Percentiles rank a stretch among this genome's conserved stretches.
Evolutionary conservation across 805 yeast genomes (phyloP).

Genomic region (Candida ulmi): DNA sequence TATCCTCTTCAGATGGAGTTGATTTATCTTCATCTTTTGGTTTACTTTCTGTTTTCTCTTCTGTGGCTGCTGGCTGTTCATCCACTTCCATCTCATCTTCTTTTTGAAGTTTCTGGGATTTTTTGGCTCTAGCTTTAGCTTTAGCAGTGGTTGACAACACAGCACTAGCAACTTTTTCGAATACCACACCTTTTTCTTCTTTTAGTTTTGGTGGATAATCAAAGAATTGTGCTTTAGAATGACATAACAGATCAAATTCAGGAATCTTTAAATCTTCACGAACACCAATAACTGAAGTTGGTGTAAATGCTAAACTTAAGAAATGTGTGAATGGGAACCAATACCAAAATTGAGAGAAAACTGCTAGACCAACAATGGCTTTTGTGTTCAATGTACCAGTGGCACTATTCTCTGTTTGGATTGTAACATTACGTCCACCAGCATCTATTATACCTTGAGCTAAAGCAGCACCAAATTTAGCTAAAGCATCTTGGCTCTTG

Average conservation of each 20-base stretch:
- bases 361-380: constrained; percentile 86
- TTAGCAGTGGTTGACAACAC: constrained; percentile 89
- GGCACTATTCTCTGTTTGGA: constrained; percentile 79
- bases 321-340: constrained; percentile 98
- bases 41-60: constrained; percentile 6
- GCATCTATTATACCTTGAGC: constrained; percentile 98
- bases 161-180: constrained; percentile 88
- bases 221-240: constrained; percentile 72
- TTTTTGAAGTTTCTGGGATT: constrained; percentile 45
- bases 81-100: constrained; percentile 44
- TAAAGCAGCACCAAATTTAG: constrained; percentile 94
- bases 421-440: constrained; percentile 97
- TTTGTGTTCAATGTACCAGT: constrained; percentile 87
- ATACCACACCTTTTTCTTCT: constrained; percentile 71
- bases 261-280: constrained; percentile 84
- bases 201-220: constrained; percentile 87
- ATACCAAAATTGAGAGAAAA: constrained; percentile 93
- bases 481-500: constrained; percentile 94
- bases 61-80: constrained; percentile 28
- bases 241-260: constrained; percentile 73
- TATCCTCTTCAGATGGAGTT: constrained; percentile 12
- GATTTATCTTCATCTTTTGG: constrained; percentile 24
- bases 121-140: constrained; percentile 90
- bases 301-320: constrained; percentile 83
- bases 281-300: constrained; percentile 87